Conservation (phyloP, 2,329 filamentous ascomycete genomes). For the Apiospora koreana region DNA sequence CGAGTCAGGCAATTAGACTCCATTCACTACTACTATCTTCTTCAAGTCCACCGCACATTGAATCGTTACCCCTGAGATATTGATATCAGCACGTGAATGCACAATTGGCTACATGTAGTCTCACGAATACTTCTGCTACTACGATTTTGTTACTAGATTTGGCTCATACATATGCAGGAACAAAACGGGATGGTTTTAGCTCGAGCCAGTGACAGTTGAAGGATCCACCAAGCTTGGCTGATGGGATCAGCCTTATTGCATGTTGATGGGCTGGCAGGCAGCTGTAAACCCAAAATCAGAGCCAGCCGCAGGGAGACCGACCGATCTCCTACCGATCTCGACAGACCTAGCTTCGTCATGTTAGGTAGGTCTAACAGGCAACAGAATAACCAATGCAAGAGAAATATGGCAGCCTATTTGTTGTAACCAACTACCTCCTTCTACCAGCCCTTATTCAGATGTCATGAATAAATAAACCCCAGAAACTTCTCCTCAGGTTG, state of each 20-base stretch:
- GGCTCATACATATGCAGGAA: background rate
- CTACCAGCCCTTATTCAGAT: background rate
- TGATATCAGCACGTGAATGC: too few relatives aligned
- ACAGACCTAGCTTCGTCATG: too few relatives aligned
- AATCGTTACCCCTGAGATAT: background rate
- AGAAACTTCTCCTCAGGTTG: background rate
- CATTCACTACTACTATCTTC: background rate
- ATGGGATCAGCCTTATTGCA: slow-evolving; percentile 5
- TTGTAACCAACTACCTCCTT: background rate
- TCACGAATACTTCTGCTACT: background rate
- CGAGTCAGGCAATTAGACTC: slow-evolving; percentile 3
- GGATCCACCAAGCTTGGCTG: background rate
- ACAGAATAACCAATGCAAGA: slow-evolving; percentile 10
- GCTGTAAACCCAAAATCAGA: background rate
- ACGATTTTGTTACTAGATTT: background rate
- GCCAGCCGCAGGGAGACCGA: background rate
- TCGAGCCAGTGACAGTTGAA: background rate
- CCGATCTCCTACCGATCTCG: too few relatives aligned
- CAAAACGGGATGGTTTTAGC: background rate
- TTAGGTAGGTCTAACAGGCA: background rate
- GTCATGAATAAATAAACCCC: background rate
- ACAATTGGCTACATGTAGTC: background rate
- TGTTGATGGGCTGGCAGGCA: slow-evolving; percentile 6
- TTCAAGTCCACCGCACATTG: background rate
- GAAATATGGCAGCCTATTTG: slow-evolving; percentile 11